These are phyloP conservation scores for Begonia loranthoides DNA, from an alignment of 306 rosid species.

Conservation along the genomic window DNA sequence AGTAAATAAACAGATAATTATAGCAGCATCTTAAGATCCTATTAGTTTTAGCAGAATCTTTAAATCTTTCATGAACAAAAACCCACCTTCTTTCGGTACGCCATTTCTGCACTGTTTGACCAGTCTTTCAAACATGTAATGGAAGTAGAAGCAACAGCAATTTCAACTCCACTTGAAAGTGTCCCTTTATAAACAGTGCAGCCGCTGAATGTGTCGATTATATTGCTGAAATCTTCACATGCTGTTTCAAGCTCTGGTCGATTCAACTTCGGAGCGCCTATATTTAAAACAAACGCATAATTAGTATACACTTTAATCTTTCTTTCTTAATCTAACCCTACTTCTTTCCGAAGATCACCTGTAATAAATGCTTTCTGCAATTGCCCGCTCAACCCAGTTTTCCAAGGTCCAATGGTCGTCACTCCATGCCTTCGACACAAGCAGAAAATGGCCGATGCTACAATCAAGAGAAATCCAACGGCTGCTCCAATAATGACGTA, in stretches of 20 bases:
- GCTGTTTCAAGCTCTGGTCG: slow-evolving; percentile 69
- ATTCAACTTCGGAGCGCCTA: slow-evolving; percentile 91
- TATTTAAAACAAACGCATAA: slow-evolving; percentile 3
- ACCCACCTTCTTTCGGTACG: slow-evolving; percentile 62
- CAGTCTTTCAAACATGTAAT: slow-evolving; percentile 45
- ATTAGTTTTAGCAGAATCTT: too few species aligned
- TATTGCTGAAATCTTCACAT: slow-evolving; percentile 95
- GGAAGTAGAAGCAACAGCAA: slow-evolving; percentile 66
- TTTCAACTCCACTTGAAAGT: slow-evolving; percentile 84
- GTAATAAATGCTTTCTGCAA: slow-evolving; percentile 87
- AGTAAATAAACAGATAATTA: too few species aligned
- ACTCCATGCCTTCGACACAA: slow-evolving; percentile 53
- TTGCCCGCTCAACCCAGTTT: slow-evolving; percentile 88
- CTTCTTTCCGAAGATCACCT: slow-evolving; percentile 27
- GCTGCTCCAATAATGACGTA: slow-evolving; percentile 19
- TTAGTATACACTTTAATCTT: too few species aligned
- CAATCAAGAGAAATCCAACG: slow-evolving; percentile 25
- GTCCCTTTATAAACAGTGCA: slow-evolving; percentile 76
- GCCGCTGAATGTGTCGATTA: slow-evolving; percentile 28
- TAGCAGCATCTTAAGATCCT: too few species aligned
- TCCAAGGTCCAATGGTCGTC: slow-evolving; percentile 68
- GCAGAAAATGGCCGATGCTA: slow-evolving; percentile 31
- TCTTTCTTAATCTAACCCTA: too few species aligned
- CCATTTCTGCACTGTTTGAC: slow-evolving; percentile 50
- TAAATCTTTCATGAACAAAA: too few species aligned